These are phyloP conservation scores for Colletotrichum orchidophilum DNA, from an alignment of 2,329 filamentous ascomycete genomes.

Conservation along the genomic window DNA sequence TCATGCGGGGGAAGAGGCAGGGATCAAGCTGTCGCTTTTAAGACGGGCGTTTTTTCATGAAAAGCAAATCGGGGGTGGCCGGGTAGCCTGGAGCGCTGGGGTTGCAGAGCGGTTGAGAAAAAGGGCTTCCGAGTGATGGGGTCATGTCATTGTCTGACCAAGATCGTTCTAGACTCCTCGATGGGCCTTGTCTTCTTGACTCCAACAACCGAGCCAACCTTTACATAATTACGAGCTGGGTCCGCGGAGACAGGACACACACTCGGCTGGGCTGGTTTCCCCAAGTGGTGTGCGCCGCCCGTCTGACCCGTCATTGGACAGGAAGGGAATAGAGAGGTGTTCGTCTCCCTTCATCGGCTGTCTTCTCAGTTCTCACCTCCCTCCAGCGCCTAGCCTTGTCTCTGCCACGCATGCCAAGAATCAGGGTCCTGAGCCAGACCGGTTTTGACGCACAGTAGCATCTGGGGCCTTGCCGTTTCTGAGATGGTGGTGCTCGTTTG, in stretches of 20 bases:
- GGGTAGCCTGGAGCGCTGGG: not conserved
- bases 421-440: conserved; percentile 4
- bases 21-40: not conserved
- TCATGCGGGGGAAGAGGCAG: conserved; percentile 11
- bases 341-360: not conserved
- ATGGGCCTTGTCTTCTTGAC: not conserved
- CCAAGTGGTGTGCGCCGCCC: not conserved
- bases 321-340: not conserved
- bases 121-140: not conserved
- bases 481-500: not conserved
- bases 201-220: not conserved
- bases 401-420: not conserved
- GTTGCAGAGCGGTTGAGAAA: not conserved
- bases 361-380: not conserved
- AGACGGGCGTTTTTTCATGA: not conserved
- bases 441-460: not conserved
- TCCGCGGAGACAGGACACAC: not conserved
- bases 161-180: not conserved
- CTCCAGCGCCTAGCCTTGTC: not conserved
- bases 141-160: not conserved
- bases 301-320: not conserved
- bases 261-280: not conserved
- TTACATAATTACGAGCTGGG: not conserved
- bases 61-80: not conserved
- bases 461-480: not conserved